Base-by-base conservation (phyloP, 495 filamentous ascomycete genomes). In the Melanomma pulvis-pyrius region DNA sequence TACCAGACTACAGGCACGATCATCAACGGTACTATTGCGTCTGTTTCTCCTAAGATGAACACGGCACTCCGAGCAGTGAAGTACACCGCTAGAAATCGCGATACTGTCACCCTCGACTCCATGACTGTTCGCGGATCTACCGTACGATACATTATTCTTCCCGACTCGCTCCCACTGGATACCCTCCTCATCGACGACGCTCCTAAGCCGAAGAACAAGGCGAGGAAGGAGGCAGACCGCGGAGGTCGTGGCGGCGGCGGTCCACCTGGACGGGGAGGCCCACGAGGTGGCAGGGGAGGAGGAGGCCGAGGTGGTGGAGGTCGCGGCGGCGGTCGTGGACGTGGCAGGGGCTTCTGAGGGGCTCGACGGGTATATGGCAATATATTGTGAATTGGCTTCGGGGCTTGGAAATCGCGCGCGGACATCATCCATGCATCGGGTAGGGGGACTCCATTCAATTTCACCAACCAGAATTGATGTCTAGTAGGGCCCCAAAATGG, bases 151-250 rank as follows among this genome's bases (percentile, higher is more conserved):
- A 92, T 88, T 76, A 94, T 97, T 73, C 87, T 98, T 4, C 94
- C 94, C 30, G 94, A 98, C 79, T 93, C 89, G 51, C 84, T 98
- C 59, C 94, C 93, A 19, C 84, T 98, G 49, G 94, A 98, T 75
- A 96, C 93, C 15, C 84, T 98, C 32, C 82, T 98, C 15, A 92
- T 98, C 61, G 94, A 98, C 73, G 94, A 98, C 77, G 87, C 92
- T 57, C 92, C 93, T 32, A 98, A 98, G 81, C 93, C 94, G 53
- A 98, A 98, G 87, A 98, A 98, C 79, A 98, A 98, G 86, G 93
- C 94, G 29, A 82, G 94, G 73, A 98, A 98, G 83, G 96, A 98
- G 79, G 82, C 87, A 29, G 90, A 90, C 69, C 79, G 86, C 57
- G 88, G 88, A 26, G 66, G 69, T 17, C 49, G 68, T 28, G 57